Conservation (phyloP, 345 rosid species). For the Boechera divaricarpa region DNA sequence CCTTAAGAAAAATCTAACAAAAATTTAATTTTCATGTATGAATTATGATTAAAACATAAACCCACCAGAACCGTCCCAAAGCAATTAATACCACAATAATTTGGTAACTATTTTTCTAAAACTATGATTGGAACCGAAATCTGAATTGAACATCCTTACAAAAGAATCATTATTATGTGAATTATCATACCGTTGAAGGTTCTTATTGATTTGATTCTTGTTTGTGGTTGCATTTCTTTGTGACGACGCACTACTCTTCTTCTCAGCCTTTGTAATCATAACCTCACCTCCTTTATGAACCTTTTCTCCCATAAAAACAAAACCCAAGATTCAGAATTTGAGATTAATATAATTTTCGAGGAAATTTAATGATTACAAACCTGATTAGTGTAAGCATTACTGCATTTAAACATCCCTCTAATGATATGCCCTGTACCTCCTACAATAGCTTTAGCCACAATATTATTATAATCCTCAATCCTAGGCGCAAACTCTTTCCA, state of each 20-base stretch:
- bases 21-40: too few species aligned
- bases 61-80: not conserved
- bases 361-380: conserved; percentile 41
- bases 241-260: conserved; percentile 46
- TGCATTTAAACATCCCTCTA: conserved; percentile 79
- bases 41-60: too few species aligned
- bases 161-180: not conserved
- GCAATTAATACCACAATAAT: not conserved
- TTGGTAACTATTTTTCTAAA: not conserved
- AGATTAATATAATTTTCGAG: not conserved
- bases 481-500: conserved; percentile 92
- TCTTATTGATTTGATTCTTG: conserved; percentile 68
- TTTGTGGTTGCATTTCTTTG: conserved; percentile 44
- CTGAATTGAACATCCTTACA: not conserved
- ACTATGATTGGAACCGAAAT: not conserved
- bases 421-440: conserved; percentile 98
- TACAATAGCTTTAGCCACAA: conserved; percentile 84
- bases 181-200: conserved; percentile 66
- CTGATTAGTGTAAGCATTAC: conserved; percentile 85
- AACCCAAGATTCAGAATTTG: not conserved
- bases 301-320: conserved; percentile 42
- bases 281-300: conserved; percentile 79
- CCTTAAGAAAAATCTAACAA: too few species aligned
- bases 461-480: conserved; percentile 69
- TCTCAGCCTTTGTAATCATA: conserved; percentile 59